These are phyloP conservation scores for Neophaeococcomyces aloes DNA, from an alignment of 2,329 filamentous ascomycete genomes.

Conservation along the genomic window DNA sequence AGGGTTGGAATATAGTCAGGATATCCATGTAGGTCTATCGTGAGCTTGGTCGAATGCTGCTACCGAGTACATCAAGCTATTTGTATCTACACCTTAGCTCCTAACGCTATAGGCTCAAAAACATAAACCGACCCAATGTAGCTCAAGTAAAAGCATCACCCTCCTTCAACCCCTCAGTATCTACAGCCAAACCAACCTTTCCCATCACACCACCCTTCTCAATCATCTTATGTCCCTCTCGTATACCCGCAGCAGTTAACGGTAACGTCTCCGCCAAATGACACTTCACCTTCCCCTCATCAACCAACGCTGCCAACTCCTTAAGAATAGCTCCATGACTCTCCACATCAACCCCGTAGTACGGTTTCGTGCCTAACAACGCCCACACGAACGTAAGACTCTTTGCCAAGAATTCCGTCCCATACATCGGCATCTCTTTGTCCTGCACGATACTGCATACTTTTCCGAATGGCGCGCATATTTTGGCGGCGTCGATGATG, in stretches of 20 bases:
- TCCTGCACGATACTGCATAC: constrained; percentile 39
- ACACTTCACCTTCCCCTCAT: constrained; percentile 30
- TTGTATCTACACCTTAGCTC: no score
- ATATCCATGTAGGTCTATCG: no score
- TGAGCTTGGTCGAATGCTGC: no score
- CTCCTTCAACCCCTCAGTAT: not conserved
- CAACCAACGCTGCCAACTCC: constrained; percentile 27
- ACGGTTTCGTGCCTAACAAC: constrained; percentile 33
- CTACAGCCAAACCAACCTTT: constrained; percentile 7
- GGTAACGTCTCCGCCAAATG: constrained; percentile 30
- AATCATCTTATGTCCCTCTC: constrained; percentile 31
- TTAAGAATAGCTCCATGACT: constrained; percentile 33
- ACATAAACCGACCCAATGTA: not conserved
- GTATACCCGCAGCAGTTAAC: constrained; percentile 30
- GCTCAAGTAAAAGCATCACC: not conserved
- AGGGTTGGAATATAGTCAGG: no score
- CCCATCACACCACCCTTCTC: constrained; percentile 29
- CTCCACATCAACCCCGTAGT: constrained; percentile 31
- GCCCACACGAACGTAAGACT: constrained; percentile 35
- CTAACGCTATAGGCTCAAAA: no score
- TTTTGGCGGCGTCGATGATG: constrained; percentile 27
- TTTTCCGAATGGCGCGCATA: constrained; percentile 37
- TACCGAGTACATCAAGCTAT: no score
- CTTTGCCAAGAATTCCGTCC: constrained; percentile 38
- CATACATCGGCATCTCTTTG: constrained; percentile 33